Percentiles rank a stretch among this genome's conserved stretches.
Conservation (phyloP, 495 filamentous ascomycete species). For the Margaritispora aquatica region DNA sequence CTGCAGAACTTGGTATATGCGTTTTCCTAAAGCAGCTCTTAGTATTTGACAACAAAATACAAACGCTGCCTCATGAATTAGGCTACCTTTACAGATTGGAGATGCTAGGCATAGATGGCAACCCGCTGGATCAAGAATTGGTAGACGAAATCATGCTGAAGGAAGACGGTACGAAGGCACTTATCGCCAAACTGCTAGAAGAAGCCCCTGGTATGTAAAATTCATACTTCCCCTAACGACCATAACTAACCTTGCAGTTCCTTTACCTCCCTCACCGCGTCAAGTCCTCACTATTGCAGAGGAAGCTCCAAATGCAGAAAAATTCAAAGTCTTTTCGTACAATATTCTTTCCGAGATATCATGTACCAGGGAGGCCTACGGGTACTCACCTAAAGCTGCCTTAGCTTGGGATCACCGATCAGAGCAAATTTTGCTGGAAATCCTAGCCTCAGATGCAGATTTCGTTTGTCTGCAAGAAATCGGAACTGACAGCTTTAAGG, state of each 20-base stretch:
- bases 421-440: conserved; percentile 71
- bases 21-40: conserved; percentile 73
- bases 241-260: conserved; percentile 38
- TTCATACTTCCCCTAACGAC: conserved; percentile 9
- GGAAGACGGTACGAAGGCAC: conserved; percentile 76
- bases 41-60: conserved; percentile 85
- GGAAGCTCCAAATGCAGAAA: conserved; percentile 38
- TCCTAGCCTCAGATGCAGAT: conserved; percentile 75
- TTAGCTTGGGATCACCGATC: conserved; percentile 82
- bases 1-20: conserved; percentile 93
- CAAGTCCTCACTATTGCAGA: conserved; percentile 42
- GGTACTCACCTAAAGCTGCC: conserved; percentile 74
- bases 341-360: conserved; percentile 93
- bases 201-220: conserved; percentile 72
- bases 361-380: conserved; percentile 75
- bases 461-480: conserved; percentile 92
- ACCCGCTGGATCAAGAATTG: conserved; percentile 66
- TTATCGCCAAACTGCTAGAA: conserved; percentile 78
- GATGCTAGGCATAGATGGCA: conserved; percentile 86
- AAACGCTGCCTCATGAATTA: conserved; percentile 74
- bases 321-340: conserved; percentile 77
- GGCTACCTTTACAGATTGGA: conserved; percentile 83
- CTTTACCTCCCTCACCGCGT: conserved; percentile 56
- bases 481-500: conserved; percentile 81
- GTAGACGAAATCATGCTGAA: conserved; percentile 75